phyloP scores from a whole-genome alignment of 2,329 filamentous ascomycete genomes.

The Bimuria novae-zelandiae region DNA sequence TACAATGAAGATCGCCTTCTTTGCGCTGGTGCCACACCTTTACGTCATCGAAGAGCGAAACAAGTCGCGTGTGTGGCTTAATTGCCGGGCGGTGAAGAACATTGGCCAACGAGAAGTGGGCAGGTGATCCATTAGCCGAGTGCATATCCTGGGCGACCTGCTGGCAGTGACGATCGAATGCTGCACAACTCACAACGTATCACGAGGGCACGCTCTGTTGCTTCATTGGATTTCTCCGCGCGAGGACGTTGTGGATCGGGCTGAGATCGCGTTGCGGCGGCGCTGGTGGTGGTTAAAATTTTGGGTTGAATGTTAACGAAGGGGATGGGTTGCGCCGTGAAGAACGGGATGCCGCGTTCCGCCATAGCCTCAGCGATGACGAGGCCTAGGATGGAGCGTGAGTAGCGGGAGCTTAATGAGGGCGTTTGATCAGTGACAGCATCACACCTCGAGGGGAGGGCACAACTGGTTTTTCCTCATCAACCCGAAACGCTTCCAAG shows the following conservation, averaged over 20 bases:
- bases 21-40: slow-evolving; percentile 1
- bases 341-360: neutral
- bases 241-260: neutral
- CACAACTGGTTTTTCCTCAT: too few species aligned
- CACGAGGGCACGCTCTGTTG: neutral
- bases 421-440: too few species aligned
- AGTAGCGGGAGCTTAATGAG: neutral
- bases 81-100: neutral
- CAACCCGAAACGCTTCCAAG: neutral
- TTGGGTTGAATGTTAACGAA: neutral
- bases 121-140: slow-evolving; percentile 5
- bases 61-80: slow-evolving; percentile 10
- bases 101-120: neutral
- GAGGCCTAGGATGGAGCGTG: slow-evolving; percentile 1
- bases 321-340: neutral
- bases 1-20: neutral
- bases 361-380: neutral
- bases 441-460: neutral
- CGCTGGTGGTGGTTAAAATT: neutral
- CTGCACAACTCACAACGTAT: neutral
- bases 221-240: neutral
- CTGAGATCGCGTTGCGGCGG: too few species aligned
- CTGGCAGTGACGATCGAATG: neutral
- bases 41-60: neutral
- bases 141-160: neutral